These are phyloP conservation scores for Rosellinia necatrix DNA, from an alignment of 2,329 filamentous ascomycete species.

Conservation along the genomic window DNA sequence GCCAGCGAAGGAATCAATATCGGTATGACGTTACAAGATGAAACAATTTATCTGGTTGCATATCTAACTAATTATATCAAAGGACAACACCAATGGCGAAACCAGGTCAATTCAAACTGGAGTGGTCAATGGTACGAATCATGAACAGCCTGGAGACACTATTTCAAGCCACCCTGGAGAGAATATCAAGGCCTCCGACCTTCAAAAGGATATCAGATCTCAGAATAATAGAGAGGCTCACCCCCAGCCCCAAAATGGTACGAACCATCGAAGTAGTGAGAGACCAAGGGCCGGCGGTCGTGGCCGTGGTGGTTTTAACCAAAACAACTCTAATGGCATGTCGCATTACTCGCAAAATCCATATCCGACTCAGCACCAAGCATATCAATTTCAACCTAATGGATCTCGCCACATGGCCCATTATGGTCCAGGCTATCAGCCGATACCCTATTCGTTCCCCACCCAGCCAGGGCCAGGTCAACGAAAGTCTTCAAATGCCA, in stretches of 20 bases:
- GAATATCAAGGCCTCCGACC: slow-evolving; percentile 26
- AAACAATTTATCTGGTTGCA: not conserved
- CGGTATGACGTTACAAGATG: slow-evolving; percentile 16
- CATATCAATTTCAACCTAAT: slow-evolving; percentile 30
- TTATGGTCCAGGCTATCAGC: slow-evolving; percentile 30
- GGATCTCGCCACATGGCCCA: slow-evolving; percentile 22
- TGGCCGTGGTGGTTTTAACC: slow-evolving; percentile 46
- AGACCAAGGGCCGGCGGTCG: slow-evolving; percentile 52
- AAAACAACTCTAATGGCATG: slow-evolving; percentile 34
- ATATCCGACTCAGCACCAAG: slow-evolving; percentile 25
- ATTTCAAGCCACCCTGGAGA: slow-evolving; percentile 30
- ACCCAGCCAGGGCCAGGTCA: slow-evolving; percentile 30
- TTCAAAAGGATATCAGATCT: slow-evolving; percentile 29
- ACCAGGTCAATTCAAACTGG: slow-evolving; percentile 29
- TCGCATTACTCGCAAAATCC: slow-evolving; percentile 34
- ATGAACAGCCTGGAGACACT: slow-evolving; percentile 18
- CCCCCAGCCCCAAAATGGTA: slow-evolving; percentile 31
- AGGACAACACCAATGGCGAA: slow-evolving; percentile 29
- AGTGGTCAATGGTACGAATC: slow-evolving; percentile 23
- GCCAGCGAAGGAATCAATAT: slow-evolving; percentile 41
- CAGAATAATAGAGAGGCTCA: slow-evolving; percentile 30
- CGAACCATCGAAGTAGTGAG: slow-evolving; percentile 43
- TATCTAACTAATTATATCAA: slow-evolving; percentile 8
- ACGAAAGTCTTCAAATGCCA: slow-evolving; percentile 33
- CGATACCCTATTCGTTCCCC: slow-evolving; percentile 35